Percentiles rank a stretch among this genome's conserved stretches.
Conservation (phyloP, 306 rosid species). For the Gastrolobium villosum region DNA sequence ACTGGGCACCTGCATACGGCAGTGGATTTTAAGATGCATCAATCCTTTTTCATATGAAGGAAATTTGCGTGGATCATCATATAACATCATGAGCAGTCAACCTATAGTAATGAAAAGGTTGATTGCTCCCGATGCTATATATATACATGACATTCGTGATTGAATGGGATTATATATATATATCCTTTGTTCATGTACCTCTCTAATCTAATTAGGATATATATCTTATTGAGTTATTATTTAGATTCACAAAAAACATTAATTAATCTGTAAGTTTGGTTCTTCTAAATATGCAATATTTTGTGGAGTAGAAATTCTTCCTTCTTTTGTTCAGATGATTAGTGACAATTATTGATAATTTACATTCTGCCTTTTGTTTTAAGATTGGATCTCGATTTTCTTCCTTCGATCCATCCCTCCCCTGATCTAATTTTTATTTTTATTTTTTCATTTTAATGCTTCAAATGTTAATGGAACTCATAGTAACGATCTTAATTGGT, state of each 20-base stretch:
- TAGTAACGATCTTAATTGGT: neutral
- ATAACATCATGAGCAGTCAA: slow-evolving; percentile 81
- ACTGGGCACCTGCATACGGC: slow-evolving; percentile 83
- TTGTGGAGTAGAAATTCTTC: slow-evolving; percentile 14
- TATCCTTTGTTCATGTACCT: slow-evolving; percentile 32
- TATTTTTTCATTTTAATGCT: neutral
- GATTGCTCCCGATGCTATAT: slow-evolving; percentile 89
- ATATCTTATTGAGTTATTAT: slow-evolving; percentile 26
- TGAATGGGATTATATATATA: neutral
- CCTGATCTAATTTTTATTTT: neutral
- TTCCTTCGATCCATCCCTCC: neutral
- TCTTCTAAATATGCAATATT: slow-evolving; percentile 36
- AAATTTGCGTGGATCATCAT: slow-evolving; percentile 14
- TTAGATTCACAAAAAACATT: slow-evolving; percentile 33
- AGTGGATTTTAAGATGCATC: slow-evolving; percentile 52
- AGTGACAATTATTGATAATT: slow-evolving; percentile 2
- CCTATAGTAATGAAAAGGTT: slow-evolving; percentile 61
- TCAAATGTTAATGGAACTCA: neutral
- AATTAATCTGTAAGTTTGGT: slow-evolving; percentile 15
- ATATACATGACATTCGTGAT: slow-evolving; percentile 29
- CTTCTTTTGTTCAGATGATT: slow-evolving; percentile 9
- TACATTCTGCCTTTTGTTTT: neutral
- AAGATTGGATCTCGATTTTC: neutral
- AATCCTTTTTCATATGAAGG: neutral
- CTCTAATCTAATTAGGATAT: slow-evolving; percentile 52